These are phyloP conservation scores for Gracilaria caudata DNA, from an alignment of 23 red algal genomes.

Conservation along the genomic window DNA sequence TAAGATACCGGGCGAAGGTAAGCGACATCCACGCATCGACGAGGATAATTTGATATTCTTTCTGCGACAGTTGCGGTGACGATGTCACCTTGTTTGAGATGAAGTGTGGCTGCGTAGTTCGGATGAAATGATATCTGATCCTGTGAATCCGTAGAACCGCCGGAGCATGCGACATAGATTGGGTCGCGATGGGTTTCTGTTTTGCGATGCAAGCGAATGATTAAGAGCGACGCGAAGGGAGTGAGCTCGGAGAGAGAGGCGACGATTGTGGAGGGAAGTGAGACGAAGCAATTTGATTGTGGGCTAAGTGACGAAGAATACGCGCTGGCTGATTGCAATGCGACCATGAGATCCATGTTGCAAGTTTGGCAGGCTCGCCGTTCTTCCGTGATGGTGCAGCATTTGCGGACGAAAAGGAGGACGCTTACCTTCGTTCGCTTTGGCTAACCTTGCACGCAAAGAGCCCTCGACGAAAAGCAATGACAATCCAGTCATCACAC, in stretches of 20 bases:
- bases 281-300: constrained; percentile 42
- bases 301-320: neutral
- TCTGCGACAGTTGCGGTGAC: constrained; percentile 53
- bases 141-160: neutral
- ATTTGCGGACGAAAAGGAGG: neutral
- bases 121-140: constrained; percentile 31
- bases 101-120: constrained; percentile 22
- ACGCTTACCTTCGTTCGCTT: no score
- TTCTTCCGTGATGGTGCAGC: neutral
- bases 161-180: constrained; percentile 50
- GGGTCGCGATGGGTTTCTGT: neutral
- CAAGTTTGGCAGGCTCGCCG: neutral
- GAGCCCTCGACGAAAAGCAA: no score
- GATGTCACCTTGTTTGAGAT: constrained; percentile 8
- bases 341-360: constrained; percentile 23
- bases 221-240: constrained; percentile 34
- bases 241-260: constrained; percentile 40
- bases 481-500: no score
- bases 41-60: constrained; percentile 31
- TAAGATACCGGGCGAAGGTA: constrained; percentile 48
- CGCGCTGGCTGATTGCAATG: neutral
- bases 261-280: constrained; percentile 28
- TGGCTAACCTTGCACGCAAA: no score
- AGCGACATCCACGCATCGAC: constrained; percentile 14
- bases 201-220: constrained; percentile 26